Base-by-base conservation (phyloP, 768 basidiomycete species). In the Lyophyllum shimeji region DNA sequence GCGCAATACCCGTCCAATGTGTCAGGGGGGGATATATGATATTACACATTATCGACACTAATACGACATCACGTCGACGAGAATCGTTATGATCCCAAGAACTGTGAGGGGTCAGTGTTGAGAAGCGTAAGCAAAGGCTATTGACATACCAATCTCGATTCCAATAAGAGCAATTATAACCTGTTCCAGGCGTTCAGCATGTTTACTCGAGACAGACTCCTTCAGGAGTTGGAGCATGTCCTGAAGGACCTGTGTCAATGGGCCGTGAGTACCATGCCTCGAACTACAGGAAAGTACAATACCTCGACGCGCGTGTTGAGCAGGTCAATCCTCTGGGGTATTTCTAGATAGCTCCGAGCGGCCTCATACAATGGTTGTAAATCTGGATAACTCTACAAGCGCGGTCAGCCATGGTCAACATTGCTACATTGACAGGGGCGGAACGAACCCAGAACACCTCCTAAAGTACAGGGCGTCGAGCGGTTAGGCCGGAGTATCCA, bases 191-290 rank as follows among this genome's bases (percentile, higher is more conserved):
- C 93, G 83, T 70, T 97, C 95, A 0, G 93, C 85, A 65, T 97
- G 93, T 63, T 86, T 85, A 61, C 87, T 93, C 24, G 92, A 92
- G 23, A 96, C 95, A 11, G 92, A 91, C 72, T 97, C 95, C 71
- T 98, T 98, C 50, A 98, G 76, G 50, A 98, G 82, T 66, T 94
- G 89, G 11, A 98, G 83, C 91, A 98, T 96, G 70, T 98, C 95
- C 79, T 98, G 95, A 33, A 98, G 74, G 49, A 98, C 91, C 92
- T 95, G 61, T 3, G 13, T 33, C 44, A 6, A 48, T 24, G 20
- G 25, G 42, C 40, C 21, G 18, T 53, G 24, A 43, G 40, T 21
- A 17, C 13, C 31, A 57, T 34, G 37, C 46, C 45, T 40, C n/a
- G 25, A 56, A 27, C 55, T 40, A 52, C 17, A n/a, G 24, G 39